Percentiles rank a stretch among this genome's conserved stretches.
phyloP scores from a whole-genome alignment of 306 rosid species.

The Vigna reflexopilosa region DNA sequence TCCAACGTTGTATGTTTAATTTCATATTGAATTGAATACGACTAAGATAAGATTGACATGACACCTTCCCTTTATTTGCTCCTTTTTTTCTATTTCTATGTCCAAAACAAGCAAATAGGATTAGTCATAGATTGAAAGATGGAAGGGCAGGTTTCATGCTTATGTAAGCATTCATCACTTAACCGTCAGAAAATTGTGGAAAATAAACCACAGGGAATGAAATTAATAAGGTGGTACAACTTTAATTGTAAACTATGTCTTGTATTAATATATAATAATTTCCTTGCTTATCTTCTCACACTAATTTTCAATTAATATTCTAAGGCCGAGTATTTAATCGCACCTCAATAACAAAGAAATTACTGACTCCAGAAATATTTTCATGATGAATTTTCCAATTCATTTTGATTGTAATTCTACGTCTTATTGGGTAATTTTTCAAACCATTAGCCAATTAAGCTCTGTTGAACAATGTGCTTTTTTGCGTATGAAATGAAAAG shows the following conservation, averaged over 20 bases:
- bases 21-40: constrained; percentile 10
- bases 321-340: not conserved
- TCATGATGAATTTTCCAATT: not conserved
- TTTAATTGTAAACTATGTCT: not conserved
- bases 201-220: not conserved
- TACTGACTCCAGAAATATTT: not conserved
- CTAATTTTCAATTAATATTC: not conserved
- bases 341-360: not conserved
- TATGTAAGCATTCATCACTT: constrained; percentile 19
- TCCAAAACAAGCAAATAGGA: constrained; percentile 25
- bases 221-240: not conserved
- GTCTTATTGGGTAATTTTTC: too few species aligned
- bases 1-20: not conserved
- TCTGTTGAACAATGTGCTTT: constrained; percentile 8
- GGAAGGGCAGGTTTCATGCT: constrained; percentile 1
- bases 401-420: not conserved
- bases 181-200: constrained; percentile 11
- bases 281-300: not conserved
- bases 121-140: constrained; percentile 20
- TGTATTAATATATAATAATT: not conserved
- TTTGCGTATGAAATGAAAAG: constrained; percentile 38
- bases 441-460: not conserved
- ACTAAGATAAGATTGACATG: constrained; percentile 7
- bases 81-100: not conserved
- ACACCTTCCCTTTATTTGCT: not conserved